Conservation (phyloP, 768 basidiomycete genomes). For the Termitomyces sp. region DNA sequence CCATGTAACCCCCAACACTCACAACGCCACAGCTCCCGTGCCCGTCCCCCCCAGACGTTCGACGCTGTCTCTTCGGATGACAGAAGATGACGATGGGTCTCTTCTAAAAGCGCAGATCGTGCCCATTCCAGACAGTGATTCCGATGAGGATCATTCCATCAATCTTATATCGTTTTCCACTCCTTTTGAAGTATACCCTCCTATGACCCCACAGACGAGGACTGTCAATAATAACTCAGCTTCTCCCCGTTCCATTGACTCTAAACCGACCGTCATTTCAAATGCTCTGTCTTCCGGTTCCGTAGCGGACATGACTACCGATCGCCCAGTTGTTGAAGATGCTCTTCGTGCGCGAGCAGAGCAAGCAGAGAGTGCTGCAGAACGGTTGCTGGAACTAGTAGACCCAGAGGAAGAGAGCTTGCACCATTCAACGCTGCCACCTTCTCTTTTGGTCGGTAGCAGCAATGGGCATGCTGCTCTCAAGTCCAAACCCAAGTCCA, state of each 20-base stretch:
- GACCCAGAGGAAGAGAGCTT: conserved; percentile 67
- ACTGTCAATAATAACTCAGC: conserved; percentile 41
- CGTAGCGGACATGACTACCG: conserved; percentile 27
- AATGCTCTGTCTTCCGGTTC: conserved; percentile 62
- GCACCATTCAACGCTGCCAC: conserved; percentile 50
- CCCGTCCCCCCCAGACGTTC: conserved; percentile 40
- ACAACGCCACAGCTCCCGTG: conserved; percentile 21
- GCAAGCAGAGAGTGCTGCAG: conserved; percentile 92
- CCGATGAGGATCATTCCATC: conserved; percentile 55
- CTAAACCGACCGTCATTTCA: conserved; percentile 47
- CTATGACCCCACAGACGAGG: conserved; percentile 25
- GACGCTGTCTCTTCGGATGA: conserved; percentile 33
- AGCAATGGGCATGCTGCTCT: conserved; percentile 26
- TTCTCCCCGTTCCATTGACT: conserved; percentile 51
- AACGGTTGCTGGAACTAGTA: conserved; percentile 81
- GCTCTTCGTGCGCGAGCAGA: conserved; percentile 83
- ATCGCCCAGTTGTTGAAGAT: conserved; percentile 69
- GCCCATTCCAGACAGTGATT: conserved; percentile 76
- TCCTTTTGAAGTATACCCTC: conserved; percentile 51
- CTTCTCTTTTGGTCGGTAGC: conserved; percentile 47
- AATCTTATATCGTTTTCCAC: conserved; percentile 73
- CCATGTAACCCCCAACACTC: conserved; percentile 22
- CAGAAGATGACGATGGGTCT: conserved; percentile 49
- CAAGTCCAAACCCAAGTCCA: conserved; percentile 35
- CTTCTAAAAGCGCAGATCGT: conserved; percentile 67